Evolutionary conservation across 176 grass and related monocot species (phyloP), one percentile per base, ranked within the genome.

Genomic region (Typha latifolia): DNA sequence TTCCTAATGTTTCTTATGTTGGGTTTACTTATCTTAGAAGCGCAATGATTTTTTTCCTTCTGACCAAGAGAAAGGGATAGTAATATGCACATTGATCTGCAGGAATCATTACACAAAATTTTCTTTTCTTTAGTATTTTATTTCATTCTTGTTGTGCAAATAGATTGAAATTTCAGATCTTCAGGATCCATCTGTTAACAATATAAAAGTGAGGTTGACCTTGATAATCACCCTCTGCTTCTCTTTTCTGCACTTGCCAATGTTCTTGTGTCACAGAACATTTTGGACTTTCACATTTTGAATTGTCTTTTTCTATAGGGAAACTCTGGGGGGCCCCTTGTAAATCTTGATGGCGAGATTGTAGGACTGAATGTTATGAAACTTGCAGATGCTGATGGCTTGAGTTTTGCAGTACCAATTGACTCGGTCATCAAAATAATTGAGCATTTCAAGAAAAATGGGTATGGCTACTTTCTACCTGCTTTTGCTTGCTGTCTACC

Each of bases 271-370:
- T 59, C 11, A 62, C 64, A 26, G 76, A 16, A 67, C 47, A 57
- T 16, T 62, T 21, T 72, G 13, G 29, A 8, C 34, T 51, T 14
- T 63, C 56, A 67, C 19, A 16, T 15, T 71, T 63, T 11, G 73
- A 24, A 3, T 26, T 47, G 61, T 66, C 65, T 9, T 59, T 18
- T 68, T 48, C 64, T 47, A 0, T 82, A 97, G 93, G 93, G 88
- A 62, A 97, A 82, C 68, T 89, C 85, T 67, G 88, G 93, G 51
- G 88, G 88, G 19, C 93, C 85, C 67, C 83, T 92, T 80, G 83
- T 91, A 57, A 97, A 97, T 62, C 75, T 97, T 66, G 88, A 91
- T 62, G 93, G 88, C 0, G 93, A 97, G 65, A 83, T 92, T 65
- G 79, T 92, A 34, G 93, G 93, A 67, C 72, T 97, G 64, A 97